Base-by-base conservation (phyloP, 2,329 filamentous ascomycete genomes). In the Apiospora rasikravindrae region DNA sequence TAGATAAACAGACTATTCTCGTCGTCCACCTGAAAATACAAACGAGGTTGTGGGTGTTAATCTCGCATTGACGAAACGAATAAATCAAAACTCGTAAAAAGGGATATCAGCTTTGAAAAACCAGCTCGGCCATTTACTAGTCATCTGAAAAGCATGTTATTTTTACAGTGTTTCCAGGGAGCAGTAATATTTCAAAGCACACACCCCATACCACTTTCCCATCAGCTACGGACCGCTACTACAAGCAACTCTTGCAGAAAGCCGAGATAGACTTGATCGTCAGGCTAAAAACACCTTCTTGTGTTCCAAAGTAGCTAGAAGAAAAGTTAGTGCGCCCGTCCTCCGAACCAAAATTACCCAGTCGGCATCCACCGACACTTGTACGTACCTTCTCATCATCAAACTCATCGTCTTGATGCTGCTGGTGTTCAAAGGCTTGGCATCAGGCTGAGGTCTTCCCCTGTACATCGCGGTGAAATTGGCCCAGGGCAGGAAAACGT, bases 291-390 rank as follows among this genome's bases (percentile, higher is more conserved):
- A 8, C 57, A n/a, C 57, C 57, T n/a, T 37, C 33, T 40, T 64
- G 57, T 22, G n/a, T n/a, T 37, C 57, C 57, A 10, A 40, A 64
- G 10, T 64, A 64, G 22, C 57, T 64, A 14, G 1, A 37, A 2
- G 33, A n/a, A 2, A 64, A 4, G 57, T 40, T 6, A 40, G 33
- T 14, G 1, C 13, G 19, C 14, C 1, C 2, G 4, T 14, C 8
- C n/a, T 40, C 13, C 0, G 3, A n/a, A 13, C 5, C 10, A 0
- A n/a, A 10, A 40, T 8, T 40, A 0, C 2, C 8, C n/a, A n/a
- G n/a, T n/a, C 19, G 19, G 19, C 10, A 2, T 37, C 3, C 22
- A 22, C 19, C 4, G 10, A 13, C 19, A 64, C 10, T 16, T 5
- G 2, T 16, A 64, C 57, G 10, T 40, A 64, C 57, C 57, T 64